Conservation (phyloP, 805 yeast genomes). For the Pichia californica region DNA sequence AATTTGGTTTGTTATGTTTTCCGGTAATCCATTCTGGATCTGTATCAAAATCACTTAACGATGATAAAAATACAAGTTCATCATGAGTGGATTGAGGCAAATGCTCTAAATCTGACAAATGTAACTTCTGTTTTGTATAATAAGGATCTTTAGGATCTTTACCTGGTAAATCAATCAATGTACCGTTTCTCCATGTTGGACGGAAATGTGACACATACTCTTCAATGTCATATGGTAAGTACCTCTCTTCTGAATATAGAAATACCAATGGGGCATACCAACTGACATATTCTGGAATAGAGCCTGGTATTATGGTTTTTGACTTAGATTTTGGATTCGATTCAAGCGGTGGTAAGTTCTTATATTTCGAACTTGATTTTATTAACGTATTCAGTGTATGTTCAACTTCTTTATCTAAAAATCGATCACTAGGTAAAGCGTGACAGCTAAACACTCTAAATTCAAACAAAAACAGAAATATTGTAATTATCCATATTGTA, state of each 20-base stretch:
- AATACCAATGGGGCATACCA: conserved; percentile 75
- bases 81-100: conserved; percentile 28
- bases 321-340: conserved; percentile 29
- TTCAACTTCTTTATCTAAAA: neutral
- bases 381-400: neutral
- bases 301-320: conserved; percentile 41
- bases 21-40: conserved; percentile 90
- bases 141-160: conserved; percentile 11
- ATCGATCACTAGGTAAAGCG: neutral
- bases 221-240: conserved; percentile 75
- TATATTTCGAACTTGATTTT: conserved; percentile 10
- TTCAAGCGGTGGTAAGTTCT: conserved; percentile 32
- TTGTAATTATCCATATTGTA: neutral
- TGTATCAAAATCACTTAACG: conserved; percentile 60
- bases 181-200: conserved; percentile 46
- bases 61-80: conserved; percentile 48
- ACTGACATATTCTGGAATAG: conserved; percentile 56
- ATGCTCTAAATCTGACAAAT: conserved; percentile 29
- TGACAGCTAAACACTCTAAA: neutral
- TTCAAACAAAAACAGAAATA: neutral
- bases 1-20: conserved; percentile 53
- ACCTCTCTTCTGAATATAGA: conserved; percentile 81
- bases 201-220: conserved; percentile 64
- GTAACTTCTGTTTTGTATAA: conserved; percentile 13
- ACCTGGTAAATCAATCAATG: conserved; percentile 27